Evolutionary conservation across 129 eudicot species (phyloP).

Genomic region (Flaveria linearis): DNA sequence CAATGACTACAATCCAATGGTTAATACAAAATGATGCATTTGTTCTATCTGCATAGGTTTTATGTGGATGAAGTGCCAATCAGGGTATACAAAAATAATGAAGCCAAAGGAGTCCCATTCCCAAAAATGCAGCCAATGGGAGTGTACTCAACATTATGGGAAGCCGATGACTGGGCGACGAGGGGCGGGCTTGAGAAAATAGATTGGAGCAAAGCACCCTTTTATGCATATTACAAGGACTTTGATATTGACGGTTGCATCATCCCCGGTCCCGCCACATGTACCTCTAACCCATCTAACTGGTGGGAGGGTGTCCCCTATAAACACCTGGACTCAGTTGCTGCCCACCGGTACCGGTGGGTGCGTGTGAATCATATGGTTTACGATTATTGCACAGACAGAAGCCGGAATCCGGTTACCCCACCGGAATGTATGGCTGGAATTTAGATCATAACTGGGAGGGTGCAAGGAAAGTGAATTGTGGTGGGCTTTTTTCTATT

Average conservation of each 20-base stretch:
- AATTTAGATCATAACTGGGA: constrained; percentile 36
- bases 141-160: constrained; percentile 91
- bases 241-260: constrained; percentile 90
- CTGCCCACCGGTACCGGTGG: constrained; percentile 71
- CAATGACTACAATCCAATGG: background rate
- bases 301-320: constrained; percentile 90
- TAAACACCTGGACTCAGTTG: constrained; percentile 54
- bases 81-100: constrained; percentile 88
- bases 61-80: constrained; percentile 80
- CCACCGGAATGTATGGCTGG: constrained; percentile 88
- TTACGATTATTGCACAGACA: constrained; percentile 93
- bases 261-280: constrained; percentile 66
- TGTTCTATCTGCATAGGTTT: constrained; percentile 47
- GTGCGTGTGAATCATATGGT: constrained; percentile 84
- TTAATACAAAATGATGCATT: background rate
- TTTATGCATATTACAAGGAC: constrained; percentile 87
- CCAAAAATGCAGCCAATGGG: constrained; percentile 91
- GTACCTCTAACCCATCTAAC: constrained; percentile 57
- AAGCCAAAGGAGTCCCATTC: constrained; percentile 70
- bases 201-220: constrained; percentile 92
- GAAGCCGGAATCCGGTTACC: constrained; percentile 55
- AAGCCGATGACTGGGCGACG: constrained; percentile 98
- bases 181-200: constrained; percentile 93
- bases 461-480: constrained; percentile 25
- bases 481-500: background rate